Base-by-base conservation (phyloP, 177 flowering plant species). In the Vitis hybrid region DNA sequence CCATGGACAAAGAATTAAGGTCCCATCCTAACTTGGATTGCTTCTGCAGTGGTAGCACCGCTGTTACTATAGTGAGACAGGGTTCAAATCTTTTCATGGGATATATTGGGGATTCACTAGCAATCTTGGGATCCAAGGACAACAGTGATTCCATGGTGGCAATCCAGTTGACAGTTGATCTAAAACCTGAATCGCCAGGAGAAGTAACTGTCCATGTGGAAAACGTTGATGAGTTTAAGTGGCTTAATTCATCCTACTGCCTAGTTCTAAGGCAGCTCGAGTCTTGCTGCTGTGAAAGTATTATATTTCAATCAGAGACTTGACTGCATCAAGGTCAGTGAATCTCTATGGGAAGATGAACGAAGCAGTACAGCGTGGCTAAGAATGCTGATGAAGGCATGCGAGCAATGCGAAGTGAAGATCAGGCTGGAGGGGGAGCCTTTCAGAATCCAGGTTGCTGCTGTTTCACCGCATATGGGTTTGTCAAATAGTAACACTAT, bases 191-290 rank as follows among this genome's bases (percentile, higher is more conserved):
- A 78, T 80, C 91, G 68, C 97, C 97, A 35, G 85, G 98, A 69
- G 87, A 92, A 74, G 98, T 95, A 68, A 92, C 98, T 19, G 90
- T 96, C 68, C 89, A 96, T 77, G 99, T 93, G 67, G 97, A 96
- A 81, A 96, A 92, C 82, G 97, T 96, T 49, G 99, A 96, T 78
- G 98, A 91, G 67, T 96, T 93, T 69, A 91, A 88, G 84, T 96
- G 98, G 98, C 89, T 96, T 16, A 96, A 96, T 69, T 90, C 99
- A 75, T 89, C 98, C 9, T 96, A 93, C 78, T 91, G 97, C 74
- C 98, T 98, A 3, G 99, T 96, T 72, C 72, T 96, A 60, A 81
- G 88, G 40, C 99, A 96, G 72, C 89, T 96, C 32, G 98, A 93
- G 67, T 87, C 95, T 18, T 78, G 89, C 97, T 72, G 89, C 98